phyloP scores from a whole-genome alignment of 2,329 filamentous ascomycete species.

The Penicillium sp. region DNA sequence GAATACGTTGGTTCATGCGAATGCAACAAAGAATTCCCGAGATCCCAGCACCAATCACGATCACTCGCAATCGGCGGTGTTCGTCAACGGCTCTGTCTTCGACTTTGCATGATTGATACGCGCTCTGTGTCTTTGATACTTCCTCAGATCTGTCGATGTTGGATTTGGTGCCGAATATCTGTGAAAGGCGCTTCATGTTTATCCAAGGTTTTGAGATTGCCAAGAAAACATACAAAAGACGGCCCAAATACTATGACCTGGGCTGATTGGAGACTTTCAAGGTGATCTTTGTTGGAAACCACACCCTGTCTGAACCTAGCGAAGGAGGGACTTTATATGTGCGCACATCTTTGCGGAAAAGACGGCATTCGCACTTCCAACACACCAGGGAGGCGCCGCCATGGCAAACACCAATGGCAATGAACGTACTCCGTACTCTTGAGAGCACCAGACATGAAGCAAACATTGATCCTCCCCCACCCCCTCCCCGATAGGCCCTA shows the following conservation, averaged over 20 bases:
- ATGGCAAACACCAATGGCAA: not conserved
- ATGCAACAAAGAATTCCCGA: conserved; percentile 43
- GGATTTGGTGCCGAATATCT: not conserved
- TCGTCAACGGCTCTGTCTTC: conserved; percentile 37
- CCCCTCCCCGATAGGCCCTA: not conserved
- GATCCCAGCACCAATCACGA: conserved; percentile 43
- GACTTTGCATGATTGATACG: conserved; percentile 13
- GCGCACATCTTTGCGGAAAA: too few species aligned
- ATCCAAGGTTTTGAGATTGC: not conserved
- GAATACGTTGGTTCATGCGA: conserved; percentile 38
- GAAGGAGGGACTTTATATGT: too few species aligned
- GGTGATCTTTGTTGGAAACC: too few species aligned
- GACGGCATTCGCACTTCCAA: too few species aligned
- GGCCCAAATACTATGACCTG: too few species aligned
- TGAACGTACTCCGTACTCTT: not conserved
- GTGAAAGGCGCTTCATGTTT: not conserved
- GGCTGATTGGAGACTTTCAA: too few species aligned
- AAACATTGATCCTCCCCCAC: not conserved
- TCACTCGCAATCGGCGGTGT: conserved; percentile 32
- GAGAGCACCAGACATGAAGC: not conserved
- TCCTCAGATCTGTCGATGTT: not conserved
- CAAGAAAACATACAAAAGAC: not conserved
- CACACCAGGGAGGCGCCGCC: not conserved
- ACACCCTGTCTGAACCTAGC: too few species aligned
- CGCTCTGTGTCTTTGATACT: not conserved